phyloP scores from a whole-genome alignment of 2,329 filamentous ascomycete species.

The Calonectria henricotiae region DNA sequence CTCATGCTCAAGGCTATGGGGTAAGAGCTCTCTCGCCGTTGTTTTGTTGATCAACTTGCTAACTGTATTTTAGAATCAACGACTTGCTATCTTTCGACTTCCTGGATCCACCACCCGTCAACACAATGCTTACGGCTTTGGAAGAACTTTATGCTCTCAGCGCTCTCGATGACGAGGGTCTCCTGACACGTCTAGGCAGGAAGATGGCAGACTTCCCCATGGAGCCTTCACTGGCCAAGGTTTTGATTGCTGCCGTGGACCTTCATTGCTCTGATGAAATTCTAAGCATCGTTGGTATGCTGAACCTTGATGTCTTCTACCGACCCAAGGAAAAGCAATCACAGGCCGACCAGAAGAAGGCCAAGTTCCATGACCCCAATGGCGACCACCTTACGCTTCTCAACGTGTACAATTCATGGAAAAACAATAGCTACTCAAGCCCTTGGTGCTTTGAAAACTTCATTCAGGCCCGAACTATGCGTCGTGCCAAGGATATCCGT shows the following conservation, averaged over 20 bases:
- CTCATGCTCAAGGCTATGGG: conserved; percentile 99
- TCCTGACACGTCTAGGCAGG: conserved; percentile 90
- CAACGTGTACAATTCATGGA: conserved; percentile 99
- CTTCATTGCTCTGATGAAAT: conserved; percentile 94
- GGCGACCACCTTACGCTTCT: conserved; percentile 96
- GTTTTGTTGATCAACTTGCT: not conserved
- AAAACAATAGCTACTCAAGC: conserved; percentile 83
- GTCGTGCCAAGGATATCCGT: conserved; percentile 90
- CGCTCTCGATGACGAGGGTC: conserved; percentile 94
- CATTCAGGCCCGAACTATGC: conserved; percentile 92
- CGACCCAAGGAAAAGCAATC: conserved; percentile 97
- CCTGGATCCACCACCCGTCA: conserved; percentile 98
- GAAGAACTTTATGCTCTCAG: conserved; percentile 95
- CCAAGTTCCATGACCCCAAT: conserved; percentile 95
- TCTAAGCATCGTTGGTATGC: conserved; percentile 94
- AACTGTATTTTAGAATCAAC: conserved; percentile 76
- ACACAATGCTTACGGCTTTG: conserved; percentile 96
- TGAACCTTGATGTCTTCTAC: conserved; percentile 92
- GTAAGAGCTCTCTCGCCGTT: not conserved
- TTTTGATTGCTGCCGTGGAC: conserved; percentile 89
- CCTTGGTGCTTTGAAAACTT: conserved; percentile 99
- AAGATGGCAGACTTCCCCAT: conserved; percentile 99
- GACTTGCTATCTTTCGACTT: conserved; percentile 98
- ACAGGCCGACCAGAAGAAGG: conserved; percentile 96
- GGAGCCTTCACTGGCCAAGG: conserved; percentile 93